Evolutionary conservation across 129 eudicot species (phyloP).

Genomic region (Flaveria ramosissima): DNA sequence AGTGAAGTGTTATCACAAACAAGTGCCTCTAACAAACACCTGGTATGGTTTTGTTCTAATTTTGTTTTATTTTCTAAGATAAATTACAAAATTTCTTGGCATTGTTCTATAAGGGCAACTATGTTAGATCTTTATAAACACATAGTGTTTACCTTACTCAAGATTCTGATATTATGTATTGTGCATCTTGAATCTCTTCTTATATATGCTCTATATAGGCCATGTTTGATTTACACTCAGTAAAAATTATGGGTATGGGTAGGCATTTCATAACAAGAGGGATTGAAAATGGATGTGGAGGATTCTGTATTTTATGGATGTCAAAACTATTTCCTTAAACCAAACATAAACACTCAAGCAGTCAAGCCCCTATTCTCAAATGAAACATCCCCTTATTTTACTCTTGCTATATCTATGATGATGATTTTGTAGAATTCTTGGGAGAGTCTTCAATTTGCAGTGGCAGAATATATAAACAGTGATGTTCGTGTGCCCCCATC

Average conservation of each 20-base stretch:
- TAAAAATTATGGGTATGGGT: not conserved
- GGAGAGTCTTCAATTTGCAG: slow-evolving; percentile 61
- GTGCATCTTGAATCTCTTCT: not conserved
- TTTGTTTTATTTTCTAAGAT: not conserved
- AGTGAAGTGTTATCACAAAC: slow-evolving; percentile 50
- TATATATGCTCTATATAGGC: not conserved
- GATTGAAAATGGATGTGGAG: not conserved
- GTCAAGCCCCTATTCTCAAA: not conserved
- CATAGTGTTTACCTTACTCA: not conserved
- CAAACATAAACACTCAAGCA: too few species aligned
- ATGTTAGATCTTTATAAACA: not conserved
- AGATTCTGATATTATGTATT: not conserved
- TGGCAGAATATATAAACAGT: slow-evolving; percentile 82
- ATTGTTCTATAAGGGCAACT: not conserved
- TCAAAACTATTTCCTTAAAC: not conserved
- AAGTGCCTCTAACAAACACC: slow-evolving; percentile 33
- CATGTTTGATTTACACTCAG: not conserved
- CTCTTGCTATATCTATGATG: slow-evolving; percentile 10
- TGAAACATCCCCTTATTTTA: not conserved
- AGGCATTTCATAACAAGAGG: not conserved
- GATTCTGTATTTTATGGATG: too few species aligned
- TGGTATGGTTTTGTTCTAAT: slow-evolving; percentile 44
- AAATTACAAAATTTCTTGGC: not conserved
- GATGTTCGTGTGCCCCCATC: slow-evolving; percentile 67
- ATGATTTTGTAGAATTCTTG: slow-evolving; percentile 47